Evolutionary conservation across 73 alveolate species (phyloP), one percentile per base, ranked within the genome.

Genomic region (Blepharisma stoltei): DNA sequence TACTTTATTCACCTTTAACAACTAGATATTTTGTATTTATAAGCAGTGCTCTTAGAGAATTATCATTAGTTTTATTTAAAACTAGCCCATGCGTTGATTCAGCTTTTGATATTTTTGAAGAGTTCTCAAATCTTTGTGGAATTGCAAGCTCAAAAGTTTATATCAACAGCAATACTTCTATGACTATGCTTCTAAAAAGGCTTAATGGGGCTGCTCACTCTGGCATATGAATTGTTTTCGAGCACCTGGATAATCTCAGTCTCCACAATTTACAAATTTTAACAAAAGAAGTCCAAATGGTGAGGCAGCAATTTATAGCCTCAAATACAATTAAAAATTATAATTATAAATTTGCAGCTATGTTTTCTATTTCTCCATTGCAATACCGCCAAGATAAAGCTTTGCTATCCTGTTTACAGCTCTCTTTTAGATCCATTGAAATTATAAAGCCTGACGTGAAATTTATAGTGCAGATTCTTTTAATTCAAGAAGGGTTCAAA

Each of bases 121-220:
- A 87, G 44, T 83, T 78, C 54, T 53, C 86, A 0, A 83, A 84
- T 55, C 25, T 77, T 6, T 87, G 90, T 71, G 82, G 80, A 25
- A 86, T 87, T 32, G 86, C 88, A 7, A 82, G 77, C 70, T 77
- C 71, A 55, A 65, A 46, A 18, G 32, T 83, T 46, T 32, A 78
- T n/a, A 55, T 82, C 71, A 83, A 55, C 78, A 60, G 68, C 7
- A 76, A 45, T 7, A 77, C 55, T 6, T 14, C 80, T 49, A 47
- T 67, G 81, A 54, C 20, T 21, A 48, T 54, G 50, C 70, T 86
- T 21, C 84, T 88, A 88, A 78, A 84, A 70, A 67, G 65, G 38
- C 77, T 88, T 6, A 88, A 88, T 69, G 95, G 92, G 21, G 92
- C 95, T 6, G 95, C 95, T 23, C 70, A 84, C 60, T 82, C 95